Conservation (phyloP, 176 grass and related monocot species). For the Tuctoria greenei region DNA sequence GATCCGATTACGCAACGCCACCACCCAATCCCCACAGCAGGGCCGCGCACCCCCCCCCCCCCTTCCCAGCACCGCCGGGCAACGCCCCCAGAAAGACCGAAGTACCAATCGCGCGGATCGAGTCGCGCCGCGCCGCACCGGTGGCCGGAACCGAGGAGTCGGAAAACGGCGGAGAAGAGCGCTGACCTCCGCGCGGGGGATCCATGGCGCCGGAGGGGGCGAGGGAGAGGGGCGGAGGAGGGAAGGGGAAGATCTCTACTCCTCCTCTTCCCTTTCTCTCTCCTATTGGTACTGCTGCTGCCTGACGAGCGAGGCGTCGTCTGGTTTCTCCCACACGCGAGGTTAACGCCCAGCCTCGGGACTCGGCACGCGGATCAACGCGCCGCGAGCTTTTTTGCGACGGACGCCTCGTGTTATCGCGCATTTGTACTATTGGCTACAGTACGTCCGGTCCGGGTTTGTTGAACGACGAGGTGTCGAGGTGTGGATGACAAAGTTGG, state of each 20-base stretch:
- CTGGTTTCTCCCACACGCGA: slow-evolving; percentile 11
- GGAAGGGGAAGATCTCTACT: slow-evolving; percentile 34
- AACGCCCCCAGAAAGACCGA: neutral
- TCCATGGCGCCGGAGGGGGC: slow-evolving; percentile 37
- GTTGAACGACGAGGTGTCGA: neutral
- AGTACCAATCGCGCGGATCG: slow-evolving; percentile 29
- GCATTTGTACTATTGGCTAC: neutral
- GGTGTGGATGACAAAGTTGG: neutral
- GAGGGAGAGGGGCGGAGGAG: too few species aligned
- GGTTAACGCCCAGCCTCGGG: slow-evolving; percentile 24
- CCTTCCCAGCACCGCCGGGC: neutral
- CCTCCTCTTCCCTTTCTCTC: neutral
- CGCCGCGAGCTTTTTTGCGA: slow-evolving; percentile 17
- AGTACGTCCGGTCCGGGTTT: too few species aligned
- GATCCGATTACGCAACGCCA: neutral
- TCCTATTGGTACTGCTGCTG: neutral
- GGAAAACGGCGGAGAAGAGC: neutral
- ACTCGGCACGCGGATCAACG: too few species aligned
- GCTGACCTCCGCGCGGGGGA: slow-evolving; percentile 50
- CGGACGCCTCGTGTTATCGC: neutral
- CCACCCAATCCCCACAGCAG: neutral
- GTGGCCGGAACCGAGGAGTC: neutral
- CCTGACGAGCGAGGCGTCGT: neutral
- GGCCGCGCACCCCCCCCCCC: too few species aligned
- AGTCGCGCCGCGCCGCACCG: neutral